Conservation (phyloP, 2,329 filamentous ascomycete genomes). For the Clonostachys byssicola region DNA sequence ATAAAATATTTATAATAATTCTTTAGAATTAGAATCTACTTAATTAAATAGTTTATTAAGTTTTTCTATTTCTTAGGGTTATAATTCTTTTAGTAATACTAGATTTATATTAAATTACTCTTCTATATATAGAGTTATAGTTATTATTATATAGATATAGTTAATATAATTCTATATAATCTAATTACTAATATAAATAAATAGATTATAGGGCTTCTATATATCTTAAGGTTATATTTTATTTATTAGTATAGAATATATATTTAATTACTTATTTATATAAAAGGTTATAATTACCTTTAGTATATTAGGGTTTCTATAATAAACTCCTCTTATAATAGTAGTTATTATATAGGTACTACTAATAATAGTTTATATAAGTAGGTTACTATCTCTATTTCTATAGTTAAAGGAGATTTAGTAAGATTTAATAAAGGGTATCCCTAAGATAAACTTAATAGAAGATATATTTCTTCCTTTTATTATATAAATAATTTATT, state of each 20-base stretch:
- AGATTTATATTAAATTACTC: neutral
- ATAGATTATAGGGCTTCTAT: neutral
- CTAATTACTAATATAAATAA: neutral
- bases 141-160: neutral
- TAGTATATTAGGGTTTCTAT: neutral
- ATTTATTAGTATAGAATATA: neutral
- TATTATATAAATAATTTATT: neutral
- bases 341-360: neutral
- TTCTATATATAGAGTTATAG: neutral
- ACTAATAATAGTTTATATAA: neutral
- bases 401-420: neutral
- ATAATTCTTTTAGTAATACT: neutral
- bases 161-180: neutral
- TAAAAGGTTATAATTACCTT: neutral
- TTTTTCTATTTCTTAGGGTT: neutral
- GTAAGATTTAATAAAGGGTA: neutral
- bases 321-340: neutral
- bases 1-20: neutral
- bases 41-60: neutral
- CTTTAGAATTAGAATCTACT: neutral
- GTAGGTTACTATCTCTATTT: neutral
- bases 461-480: too few relatives aligned
- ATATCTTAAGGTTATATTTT: neutral
- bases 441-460: neutral
- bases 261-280: neutral